Conservation (phyloP, 495 filamentous ascomycete genomes). For the Lasiosphaeria miniovina region DNA sequence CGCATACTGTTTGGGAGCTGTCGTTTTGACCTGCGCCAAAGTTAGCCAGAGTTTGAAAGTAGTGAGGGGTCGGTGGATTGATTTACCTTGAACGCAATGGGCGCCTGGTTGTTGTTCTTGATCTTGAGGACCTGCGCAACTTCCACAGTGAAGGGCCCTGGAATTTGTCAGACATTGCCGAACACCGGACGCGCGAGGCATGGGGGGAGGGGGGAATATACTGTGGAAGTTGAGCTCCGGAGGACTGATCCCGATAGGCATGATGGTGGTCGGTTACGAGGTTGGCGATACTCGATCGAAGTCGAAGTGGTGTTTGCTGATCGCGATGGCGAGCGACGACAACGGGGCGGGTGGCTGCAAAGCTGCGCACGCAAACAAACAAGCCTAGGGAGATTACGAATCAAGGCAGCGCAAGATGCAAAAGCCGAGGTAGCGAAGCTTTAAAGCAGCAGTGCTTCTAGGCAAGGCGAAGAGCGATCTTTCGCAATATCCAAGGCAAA, state of each 20-base stretch:
- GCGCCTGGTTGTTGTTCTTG: conserved; percentile 70
- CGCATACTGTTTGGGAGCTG: conserved; percentile 94
- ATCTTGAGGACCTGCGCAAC: conserved; percentile 81
- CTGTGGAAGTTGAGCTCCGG: conserved; percentile 89
- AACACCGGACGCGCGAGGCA: conserved; percentile 2
- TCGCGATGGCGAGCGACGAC: neutral
- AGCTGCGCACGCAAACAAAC: too few species aligned
- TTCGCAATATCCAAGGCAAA: neutral
- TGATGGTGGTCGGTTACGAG: conserved; percentile 40
- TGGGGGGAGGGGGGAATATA: conserved; percentile 45
- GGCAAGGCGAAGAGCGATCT: neutral
- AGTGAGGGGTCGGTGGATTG: neutral
- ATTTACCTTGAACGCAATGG: conserved; percentile 92
- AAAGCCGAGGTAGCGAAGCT: too few species aligned
- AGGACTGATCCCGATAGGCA: conserved; percentile 94
- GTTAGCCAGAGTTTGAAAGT: conserved; percentile 1
- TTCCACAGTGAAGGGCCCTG: conserved; percentile 91
- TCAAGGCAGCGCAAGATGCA: too few species aligned
- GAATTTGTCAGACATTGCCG: conserved; percentile 23
- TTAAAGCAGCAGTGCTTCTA: too few species aligned
- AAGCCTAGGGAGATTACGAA: too few species aligned
- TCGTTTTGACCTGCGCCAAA: conserved; percentile 84
- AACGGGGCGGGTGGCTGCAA: neutral
- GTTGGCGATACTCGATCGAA: neutral
- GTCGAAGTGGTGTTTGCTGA: neutral